Percentiles rank a stretch among this genome's conserved stretches.
phyloP scores from a whole-genome alignment of 1,284 basidiomycete genomes.

The Ganoderma sinense region DNA sequence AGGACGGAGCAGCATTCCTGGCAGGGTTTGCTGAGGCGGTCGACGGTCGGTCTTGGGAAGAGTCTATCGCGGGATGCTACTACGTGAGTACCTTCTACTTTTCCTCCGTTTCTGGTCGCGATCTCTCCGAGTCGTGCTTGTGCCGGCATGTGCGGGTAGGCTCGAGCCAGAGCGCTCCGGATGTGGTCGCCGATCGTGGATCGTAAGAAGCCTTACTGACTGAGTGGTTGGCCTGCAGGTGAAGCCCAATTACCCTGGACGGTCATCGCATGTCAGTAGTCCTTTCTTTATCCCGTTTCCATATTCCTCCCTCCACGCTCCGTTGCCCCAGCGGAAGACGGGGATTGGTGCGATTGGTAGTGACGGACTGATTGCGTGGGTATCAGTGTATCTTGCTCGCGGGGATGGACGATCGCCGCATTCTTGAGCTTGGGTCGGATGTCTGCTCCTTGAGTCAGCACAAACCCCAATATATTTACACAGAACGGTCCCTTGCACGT shows the following conservation, averaged over 20 bases:
- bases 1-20: conserved; percentile 41
- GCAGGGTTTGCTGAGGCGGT: conserved; percentile 53
- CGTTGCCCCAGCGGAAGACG: neutral
- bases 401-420: neutral
- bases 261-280: conserved; percentile 85
- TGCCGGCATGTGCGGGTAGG: neutral
- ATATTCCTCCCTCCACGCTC: neutral
- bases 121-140: neutral
- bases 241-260: conserved; percentile 94
- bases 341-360: conserved; percentile 19
- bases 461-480: neutral
- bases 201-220: conserved; percentile 6
- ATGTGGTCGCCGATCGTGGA: conserved; percentile 22
- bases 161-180: neutral
- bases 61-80: conserved; percentile 82
- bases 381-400: neutral
- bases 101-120: neutral
- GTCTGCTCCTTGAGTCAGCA: neutral
- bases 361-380: neutral
- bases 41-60: conserved; percentile 65
- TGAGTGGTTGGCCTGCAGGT: conserved; percentile 50
- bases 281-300: neutral
- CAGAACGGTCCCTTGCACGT: neutral
- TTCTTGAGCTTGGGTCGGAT: neutral
- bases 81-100: conserved; percentile 62